A percentile compares a stretch with the other conserved stretches of the same genome.
phyloP scores from a whole-genome alignment of 1,284 basidiomycete genomes.

The Pseudozyma sp. region DNA sequence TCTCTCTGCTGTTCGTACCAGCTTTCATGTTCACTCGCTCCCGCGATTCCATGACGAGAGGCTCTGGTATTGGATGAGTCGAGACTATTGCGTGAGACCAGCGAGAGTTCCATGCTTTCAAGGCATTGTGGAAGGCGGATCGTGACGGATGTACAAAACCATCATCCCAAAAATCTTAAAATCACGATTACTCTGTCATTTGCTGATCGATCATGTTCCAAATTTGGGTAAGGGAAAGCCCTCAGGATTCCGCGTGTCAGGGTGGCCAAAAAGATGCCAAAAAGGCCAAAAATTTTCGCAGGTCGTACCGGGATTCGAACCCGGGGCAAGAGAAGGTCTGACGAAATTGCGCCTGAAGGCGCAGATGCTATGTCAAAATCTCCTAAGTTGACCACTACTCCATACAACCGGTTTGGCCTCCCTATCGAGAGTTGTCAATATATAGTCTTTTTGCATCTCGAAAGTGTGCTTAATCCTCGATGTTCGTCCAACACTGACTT shows the following conservation, averaged over 20 bases:
- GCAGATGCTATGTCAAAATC: slow-evolving; percentile 28
- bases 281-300: slow-evolving; percentile 9
- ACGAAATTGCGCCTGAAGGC: neutral
- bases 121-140: too few relatives aligned
- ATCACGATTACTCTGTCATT: slow-evolving; percentile 14
- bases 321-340: slow-evolving; percentile 45
- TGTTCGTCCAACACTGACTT: too few relatives aligned
- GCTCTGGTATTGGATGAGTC: too few relatives aligned
- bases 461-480: too few relatives aligned
- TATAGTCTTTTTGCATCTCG: neutral
- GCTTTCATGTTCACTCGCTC: too few relatives aligned
- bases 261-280: slow-evolving; percentile 1
- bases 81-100: too few relatives aligned
- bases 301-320: slow-evolving; percentile 55
- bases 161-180: slow-evolving; percentile 12
- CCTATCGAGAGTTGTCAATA: neutral
- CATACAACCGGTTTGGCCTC: slow-evolving; percentile 29
- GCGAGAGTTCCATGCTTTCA: too few relatives aligned
- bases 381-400: slow-evolving; percentile 55
- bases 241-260: neutral
- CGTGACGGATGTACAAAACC: neutral
- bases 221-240: slow-evolving; percentile 4
- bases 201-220: slow-evolving; percentile 25
- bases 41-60: too few relatives aligned
- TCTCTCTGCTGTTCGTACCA: too few relatives aligned